phyloP scores from a whole-genome alignment of 805 yeast genomes.

The Yamadazyma akitaensis region DNA sequence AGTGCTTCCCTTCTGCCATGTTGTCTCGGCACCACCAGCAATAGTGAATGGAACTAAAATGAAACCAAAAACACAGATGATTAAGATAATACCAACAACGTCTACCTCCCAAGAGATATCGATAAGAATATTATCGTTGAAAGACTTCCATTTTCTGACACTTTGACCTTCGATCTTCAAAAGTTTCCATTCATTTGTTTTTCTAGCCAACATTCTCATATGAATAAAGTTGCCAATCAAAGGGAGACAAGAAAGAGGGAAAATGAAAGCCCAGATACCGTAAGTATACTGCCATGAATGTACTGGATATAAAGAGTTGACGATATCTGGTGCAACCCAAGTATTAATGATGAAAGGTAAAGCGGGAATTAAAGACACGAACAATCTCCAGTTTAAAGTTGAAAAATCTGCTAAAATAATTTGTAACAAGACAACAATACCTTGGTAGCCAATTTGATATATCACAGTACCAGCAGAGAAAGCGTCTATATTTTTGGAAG shows the following conservation, averaged over 20 bases:
- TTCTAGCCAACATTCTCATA: constrained; percentile 53
- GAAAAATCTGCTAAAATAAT: constrained; percentile 66
- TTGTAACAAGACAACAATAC: constrained; percentile 54
- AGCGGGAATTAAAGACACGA: constrained; percentile 62
- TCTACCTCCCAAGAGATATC: constrained; percentile 63
- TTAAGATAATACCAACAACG: constrained; percentile 55
- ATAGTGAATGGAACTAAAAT: constrained; percentile 70
- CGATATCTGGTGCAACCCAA: constrained; percentile 68
- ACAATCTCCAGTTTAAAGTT: constrained; percentile 66
- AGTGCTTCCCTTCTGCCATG: constrained; percentile 60
- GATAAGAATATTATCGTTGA: constrained; percentile 31
- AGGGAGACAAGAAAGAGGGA: constrained; percentile 66
- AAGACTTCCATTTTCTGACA: constrained; percentile 14
- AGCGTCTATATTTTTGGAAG: constrained; percentile 52
- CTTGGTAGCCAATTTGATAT: constrained; percentile 54
- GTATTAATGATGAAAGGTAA: constrained; percentile 74
- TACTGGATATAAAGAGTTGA: constrained; percentile 33
- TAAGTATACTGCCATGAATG: constrained; percentile 67
- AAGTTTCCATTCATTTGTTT: constrained; percentile 48
- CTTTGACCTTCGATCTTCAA: constrained; percentile 37
- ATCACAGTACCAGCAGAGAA: constrained; percentile 65
- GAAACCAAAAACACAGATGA: constrained; percentile 58
- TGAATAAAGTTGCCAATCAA: constrained; percentile 50
- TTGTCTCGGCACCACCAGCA: constrained; percentile 55
- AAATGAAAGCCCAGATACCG: constrained; percentile 77